Percentiles rank a stretch among this genome's conserved stretches.
phyloP scores from a whole-genome alignment of 164 flowering plant species.

The Piper betle region DNA sequence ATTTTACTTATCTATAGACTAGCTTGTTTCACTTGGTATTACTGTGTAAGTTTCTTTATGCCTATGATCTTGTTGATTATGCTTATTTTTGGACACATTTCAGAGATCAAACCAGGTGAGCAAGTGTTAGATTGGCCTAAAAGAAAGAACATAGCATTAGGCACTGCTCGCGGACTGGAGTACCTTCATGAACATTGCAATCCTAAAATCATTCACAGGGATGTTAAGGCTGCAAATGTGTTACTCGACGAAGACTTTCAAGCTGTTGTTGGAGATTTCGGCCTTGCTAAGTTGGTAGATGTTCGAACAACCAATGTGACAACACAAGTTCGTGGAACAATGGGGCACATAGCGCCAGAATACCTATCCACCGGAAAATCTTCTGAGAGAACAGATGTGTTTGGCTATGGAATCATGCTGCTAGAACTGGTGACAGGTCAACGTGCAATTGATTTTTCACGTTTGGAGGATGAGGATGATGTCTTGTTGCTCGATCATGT shows the following conservation, averaged over 20 bases:
- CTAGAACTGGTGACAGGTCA: conserved; percentile 92
- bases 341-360: conserved; percentile 98
- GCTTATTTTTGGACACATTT: conserved; percentile 4
- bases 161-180: conserved; percentile 80
- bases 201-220: conserved; percentile 90
- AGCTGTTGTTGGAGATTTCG: conserved; percentile 96
- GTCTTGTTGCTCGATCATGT: conserved; percentile 92
- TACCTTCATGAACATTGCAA: conserved; percentile 92
- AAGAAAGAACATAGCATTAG: conserved; percentile 63
- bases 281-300: conserved; percentile 83
- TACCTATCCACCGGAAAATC: conserved; percentile 94
- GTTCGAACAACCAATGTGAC: conserved; percentile 77
- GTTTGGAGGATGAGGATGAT: conserved; percentile 91
- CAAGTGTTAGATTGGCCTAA: conserved; percentile 64
- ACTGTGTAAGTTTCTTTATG: background rate
- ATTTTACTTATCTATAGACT: background rate
- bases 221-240: conserved; percentile 92
- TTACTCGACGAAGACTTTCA: conserved; percentile 84
- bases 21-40: background rate
- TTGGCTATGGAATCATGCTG: conserved; percentile 92
- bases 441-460: conserved; percentile 82
- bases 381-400: conserved; percentile 87
- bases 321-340: conserved; percentile 91
- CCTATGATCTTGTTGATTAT: background rate
- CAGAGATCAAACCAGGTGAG: conserved; percentile 84